Base-by-base conservation (phyloP, 495 filamentous ascomycete species). In the Tuber borchii region DNA sequence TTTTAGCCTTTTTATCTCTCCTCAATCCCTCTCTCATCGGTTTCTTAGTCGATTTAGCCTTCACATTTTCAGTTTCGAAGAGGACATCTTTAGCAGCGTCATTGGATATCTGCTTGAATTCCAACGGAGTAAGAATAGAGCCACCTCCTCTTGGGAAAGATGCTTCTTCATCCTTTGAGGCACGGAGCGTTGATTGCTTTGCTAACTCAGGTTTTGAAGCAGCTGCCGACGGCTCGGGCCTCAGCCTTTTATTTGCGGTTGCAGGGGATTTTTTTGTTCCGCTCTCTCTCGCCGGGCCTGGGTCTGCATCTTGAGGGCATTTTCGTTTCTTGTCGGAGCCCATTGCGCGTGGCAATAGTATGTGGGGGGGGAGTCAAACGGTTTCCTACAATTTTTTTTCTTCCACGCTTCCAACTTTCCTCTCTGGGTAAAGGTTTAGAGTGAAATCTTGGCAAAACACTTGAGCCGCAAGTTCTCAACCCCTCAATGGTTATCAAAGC, bases 61-160 rank as follows among this genome's bases (percentile, higher is more conserved):
- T 80, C 39, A 86, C 85, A 20, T 88, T 88, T 74, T 90, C 88
- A 79, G 96, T 90, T 85, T 98, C 95, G 82, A 97, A 97, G 14
- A 98, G 87, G 39, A 95, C 94, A 87, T 99, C 95, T 81, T 90
- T 89, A 78, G 90, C 94, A 43, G 95, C 95, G 84, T 98, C 91
- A 76, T 95, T 92, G 80, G 95, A 92, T 79, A 99, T 97, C 84
- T 98, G 93, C 85, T 97, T 97, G 79, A 95, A 90, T 83, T 99
- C 95, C 72, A 99, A 87, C 39, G 95, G 94, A 12, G 95, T 97
- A 84, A 99, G 86, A 69, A 96, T 87, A 83, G 93, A 95, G 20
- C 88, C 95, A 74, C 95, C 96, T 73, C 95, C 95, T 86, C 95
- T 89, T 82, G 96, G 95, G 83, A 99, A 99, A 42, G 94, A 85